phyloP scores from a whole-genome alignment of 805 yeast species.

The Scheffersomyces amazonensis region DNA sequence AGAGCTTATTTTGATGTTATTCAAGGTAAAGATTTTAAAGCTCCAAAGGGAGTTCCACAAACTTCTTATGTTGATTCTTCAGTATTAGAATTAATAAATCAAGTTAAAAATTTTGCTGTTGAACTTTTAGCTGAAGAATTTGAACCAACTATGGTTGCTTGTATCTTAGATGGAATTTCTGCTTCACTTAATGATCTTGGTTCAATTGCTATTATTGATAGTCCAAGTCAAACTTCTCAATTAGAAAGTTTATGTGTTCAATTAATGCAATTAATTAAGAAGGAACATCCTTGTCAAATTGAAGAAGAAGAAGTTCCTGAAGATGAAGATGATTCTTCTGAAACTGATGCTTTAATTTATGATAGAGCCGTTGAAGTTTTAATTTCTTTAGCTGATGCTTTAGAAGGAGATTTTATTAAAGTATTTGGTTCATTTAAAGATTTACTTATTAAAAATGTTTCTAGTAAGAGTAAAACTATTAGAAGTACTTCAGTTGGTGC shows the following conservation, averaged over 20 bases:
- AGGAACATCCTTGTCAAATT: constrained; percentile 81
- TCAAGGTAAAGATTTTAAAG: constrained; percentile 44
- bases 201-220: constrained; percentile 64
- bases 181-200: constrained; percentile 72
- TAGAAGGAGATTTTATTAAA: constrained; percentile 74
- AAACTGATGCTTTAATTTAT: constrained; percentile 61
- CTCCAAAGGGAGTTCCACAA: constrained; percentile 63
- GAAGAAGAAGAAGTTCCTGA: constrained; percentile 67
- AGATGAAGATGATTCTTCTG: constrained; percentile 48
- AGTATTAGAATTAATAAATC: constrained; percentile 56
- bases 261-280: constrained; percentile 70
- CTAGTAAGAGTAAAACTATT: constrained; percentile 62
- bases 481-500: constrained; percentile 86
- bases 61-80: constrained; percentile 58
- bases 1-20: constrained; percentile 62
- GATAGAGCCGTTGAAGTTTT: constrained; percentile 87
- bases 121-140: constrained; percentile 71
- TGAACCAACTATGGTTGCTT: constrained; percentile 77
- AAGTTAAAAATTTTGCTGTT: constrained; percentile 66
- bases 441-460: constrained; percentile 53
- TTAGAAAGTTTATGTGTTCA: constrained; percentile 70
- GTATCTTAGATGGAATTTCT: constrained; percentile 69
- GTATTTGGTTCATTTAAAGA: constrained; percentile 73
- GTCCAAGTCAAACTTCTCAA: constrained; percentile 46
- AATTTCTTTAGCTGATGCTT: constrained; percentile 69